Evolutionary conservation across 2,329 filamentous ascomycete species (phyloP).

Genomic region (Diaporthe citriasiana): DNA sequence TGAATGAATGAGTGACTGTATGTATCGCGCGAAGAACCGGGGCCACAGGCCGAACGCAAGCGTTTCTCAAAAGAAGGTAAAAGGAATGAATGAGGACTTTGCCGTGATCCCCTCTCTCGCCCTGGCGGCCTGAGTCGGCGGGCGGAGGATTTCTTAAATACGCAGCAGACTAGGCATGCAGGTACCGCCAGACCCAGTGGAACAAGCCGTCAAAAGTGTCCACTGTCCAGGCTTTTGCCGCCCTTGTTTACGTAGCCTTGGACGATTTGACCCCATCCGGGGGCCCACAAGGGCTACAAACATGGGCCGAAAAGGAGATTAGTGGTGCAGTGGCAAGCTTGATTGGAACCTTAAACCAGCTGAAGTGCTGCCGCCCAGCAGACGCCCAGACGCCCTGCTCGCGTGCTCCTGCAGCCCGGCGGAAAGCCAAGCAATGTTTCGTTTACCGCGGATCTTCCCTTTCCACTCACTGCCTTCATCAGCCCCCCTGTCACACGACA

Average conservation of each 20-base stretch:
- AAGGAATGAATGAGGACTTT: slow-evolving; percentile 26
- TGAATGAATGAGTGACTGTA: slow-evolving; percentile 29
- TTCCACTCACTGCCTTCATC: background rate
- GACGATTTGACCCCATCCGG: slow-evolving; percentile 22
- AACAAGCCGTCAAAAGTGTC: slow-evolving; percentile 1
- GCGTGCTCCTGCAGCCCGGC: background rate
- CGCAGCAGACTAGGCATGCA: slow-evolving; percentile 27
- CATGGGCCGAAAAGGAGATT: slow-evolving; percentile 25
- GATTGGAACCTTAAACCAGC: slow-evolving; percentile 30
- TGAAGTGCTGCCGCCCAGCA: slow-evolving; percentile 21
- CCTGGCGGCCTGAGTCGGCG: background rate
- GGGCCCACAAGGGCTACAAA: slow-evolving; percentile 13
- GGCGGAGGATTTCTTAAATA: slow-evolving; percentile 8
- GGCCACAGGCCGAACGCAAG: slow-evolving; percentile 33
- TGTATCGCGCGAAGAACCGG: slow-evolving; percentile 20
- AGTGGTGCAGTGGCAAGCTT: slow-evolving; percentile 33
- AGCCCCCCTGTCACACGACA: slow-evolving; percentile 18
- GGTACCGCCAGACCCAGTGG: slow-evolving; percentile 17
- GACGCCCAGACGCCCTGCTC: background rate
- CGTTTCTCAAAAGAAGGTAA: slow-evolving; percentile 20
- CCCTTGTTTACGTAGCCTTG: slow-evolving; percentile 22
- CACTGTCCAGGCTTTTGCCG: slow-evolving; percentile 25
- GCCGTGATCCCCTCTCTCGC: slow-evolving; percentile 4
- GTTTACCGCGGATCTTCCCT: slow-evolving; percentile 27
- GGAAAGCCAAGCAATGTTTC: slow-evolving; percentile 26